Evolutionary conservation across 2,329 filamentous ascomycete genomes (phyloP), one percentile per base, ranked within the genome.

Genomic region (Colletotrichum neosansevieriae): DNA sequence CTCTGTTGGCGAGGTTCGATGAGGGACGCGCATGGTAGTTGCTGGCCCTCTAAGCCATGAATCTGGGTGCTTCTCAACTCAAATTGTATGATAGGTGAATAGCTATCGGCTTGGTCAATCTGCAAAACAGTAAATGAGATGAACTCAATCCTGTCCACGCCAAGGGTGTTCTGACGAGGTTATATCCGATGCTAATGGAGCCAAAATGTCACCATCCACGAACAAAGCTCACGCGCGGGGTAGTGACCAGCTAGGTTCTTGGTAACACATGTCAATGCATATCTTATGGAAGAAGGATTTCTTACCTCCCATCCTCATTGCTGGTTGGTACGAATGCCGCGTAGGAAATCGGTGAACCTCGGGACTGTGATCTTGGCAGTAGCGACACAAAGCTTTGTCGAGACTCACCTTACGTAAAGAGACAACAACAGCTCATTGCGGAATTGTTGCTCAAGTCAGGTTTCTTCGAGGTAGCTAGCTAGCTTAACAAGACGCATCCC

Each of bases 11-110:
- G 17, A 9, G 15, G 54, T 11, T 15, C 54, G 32, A 40, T 54
- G 24, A 21, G 61, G 65, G 2, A 68, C 40, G 32, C 34, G 65
- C 61, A 68, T 68, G n/a, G 7, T 29, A 29, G 29, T 13, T 17
- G 6, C 6, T 49, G 34, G 38, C n/a, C 12, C 32, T 3, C 11
- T 44, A 36, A 13, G 15, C 17, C 29, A 3, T 24, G 17, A 49
- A 2, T 10, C 19, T 24, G 5, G 2, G 17, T 29, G 17, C 4
- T 49, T 29, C 10, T 4, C 19, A 49, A 24, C 45, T 49, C 45
- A 15, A 29, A 21, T 4, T 49, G 45, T 19, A n/a, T 7, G 2
- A 1, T 45, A 3, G 15, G 36, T 32, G 11, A n/a, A 32, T 29
- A n/a, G 4, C 21, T 44, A 12, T 42, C 7, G 36, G 29, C 36